Conservation (phyloP, 306 rosid species). For the Rosa rugosa region DNA sequence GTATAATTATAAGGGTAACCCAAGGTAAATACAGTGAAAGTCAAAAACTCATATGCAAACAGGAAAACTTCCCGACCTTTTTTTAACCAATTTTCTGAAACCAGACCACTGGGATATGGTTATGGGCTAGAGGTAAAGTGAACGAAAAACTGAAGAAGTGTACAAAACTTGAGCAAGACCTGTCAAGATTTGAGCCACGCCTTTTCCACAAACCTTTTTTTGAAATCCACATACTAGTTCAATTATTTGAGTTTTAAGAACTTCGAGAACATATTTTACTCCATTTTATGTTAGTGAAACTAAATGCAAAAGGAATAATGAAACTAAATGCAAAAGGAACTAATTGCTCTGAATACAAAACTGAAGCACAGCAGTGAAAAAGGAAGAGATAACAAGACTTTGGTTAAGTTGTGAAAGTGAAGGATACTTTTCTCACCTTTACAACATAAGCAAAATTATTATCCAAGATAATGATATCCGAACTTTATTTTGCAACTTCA, state of each 20-base stretch:
- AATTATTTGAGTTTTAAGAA: background rate
- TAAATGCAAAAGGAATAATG: background rate
- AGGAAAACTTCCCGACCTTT: background rate
- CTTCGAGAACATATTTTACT: background rate
- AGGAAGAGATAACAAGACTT: background rate
- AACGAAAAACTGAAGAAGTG: background rate
- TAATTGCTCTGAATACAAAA: background rate
- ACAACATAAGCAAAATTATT: conserved; percentile 95
- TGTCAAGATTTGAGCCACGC: background rate
- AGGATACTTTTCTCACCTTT: conserved; percentile 48
- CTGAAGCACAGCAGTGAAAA: background rate
- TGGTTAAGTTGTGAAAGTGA: background rate
- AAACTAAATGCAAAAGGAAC: background rate
- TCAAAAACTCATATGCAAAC: background rate
- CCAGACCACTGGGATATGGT: background rate
- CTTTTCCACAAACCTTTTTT: background rate
- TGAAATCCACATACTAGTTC: background rate
- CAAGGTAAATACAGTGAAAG: background rate
- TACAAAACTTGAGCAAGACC: background rate
- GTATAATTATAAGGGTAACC: background rate
- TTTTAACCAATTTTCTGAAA: background rate
- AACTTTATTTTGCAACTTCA: conserved; percentile 98
- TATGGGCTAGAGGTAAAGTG: background rate
- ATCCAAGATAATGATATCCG: conserved; percentile 93
- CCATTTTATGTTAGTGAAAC: background rate